phyloP scores from a whole-genome alignment of 306 rosid species.

The Rosa rugosa region DNA sequence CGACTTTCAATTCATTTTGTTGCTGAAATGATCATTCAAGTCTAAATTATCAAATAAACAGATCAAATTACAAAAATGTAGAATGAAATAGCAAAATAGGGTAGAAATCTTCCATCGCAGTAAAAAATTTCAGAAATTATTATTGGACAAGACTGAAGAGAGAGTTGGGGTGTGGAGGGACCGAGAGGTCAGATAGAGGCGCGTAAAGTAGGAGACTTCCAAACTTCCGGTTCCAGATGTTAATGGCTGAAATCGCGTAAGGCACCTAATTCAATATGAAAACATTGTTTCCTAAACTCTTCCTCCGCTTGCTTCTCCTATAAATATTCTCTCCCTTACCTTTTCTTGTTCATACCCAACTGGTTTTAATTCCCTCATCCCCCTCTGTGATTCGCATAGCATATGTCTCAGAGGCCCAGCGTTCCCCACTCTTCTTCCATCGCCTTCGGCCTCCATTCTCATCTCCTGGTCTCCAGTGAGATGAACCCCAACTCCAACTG shows the following conservation, averaged over 20 bases:
- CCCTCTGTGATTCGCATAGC: constrained; percentile 24
- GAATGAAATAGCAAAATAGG: neutral
- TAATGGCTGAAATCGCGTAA: neutral
- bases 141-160: neutral
- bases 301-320: neutral
- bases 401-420: constrained; percentile 71
- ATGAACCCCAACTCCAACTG: constrained; percentile 66
- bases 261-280: neutral
- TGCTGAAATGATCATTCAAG: too few relatives aligned
- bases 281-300: neutral
- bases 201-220: neutral
- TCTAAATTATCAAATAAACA: too few relatives aligned
- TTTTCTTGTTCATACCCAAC: neutral
- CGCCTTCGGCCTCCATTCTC: constrained; percentile 75
- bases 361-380: neutral
- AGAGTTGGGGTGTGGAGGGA: neutral
- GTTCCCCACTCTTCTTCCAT: constrained; percentile 71
- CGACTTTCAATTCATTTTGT: too few relatives aligned
- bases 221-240: neutral
- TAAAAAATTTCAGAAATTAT: neutral
- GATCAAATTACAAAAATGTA: too few relatives aligned
- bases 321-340: constrained; percentile 13
- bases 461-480: constrained; percentile 86
- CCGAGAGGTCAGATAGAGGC: neutral
- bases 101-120: neutral